Base-by-base conservation (phyloP, 2,329 filamentous ascomycete genomes). In the Neobulgaria alba region DNA sequence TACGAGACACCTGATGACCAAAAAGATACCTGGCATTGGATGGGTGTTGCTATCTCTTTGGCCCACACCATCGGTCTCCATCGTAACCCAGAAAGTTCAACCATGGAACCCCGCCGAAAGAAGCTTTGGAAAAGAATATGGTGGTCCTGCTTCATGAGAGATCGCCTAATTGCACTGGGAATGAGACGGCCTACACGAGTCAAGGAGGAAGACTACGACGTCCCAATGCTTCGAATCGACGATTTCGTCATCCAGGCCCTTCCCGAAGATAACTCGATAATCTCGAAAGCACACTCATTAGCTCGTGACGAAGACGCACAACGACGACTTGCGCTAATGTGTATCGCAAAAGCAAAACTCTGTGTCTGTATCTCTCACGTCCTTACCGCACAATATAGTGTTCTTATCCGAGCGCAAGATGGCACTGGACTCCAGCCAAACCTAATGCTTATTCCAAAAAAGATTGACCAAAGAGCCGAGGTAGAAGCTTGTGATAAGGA, bases 1-100 rank as follows among this genome's bases (percentile, higher is more conserved):
- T 95, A 95, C 61, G 89, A 95, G 63, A 94, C 87, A 10, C 89
- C 89, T 0, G 88, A 95, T 63, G 90, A 95, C 60, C 87, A 95
- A 59, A 95, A 95, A 63, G 90, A 95, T 61, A 95, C 89, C 33
- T 95, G 90, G 85, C 89, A 95, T 60, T 95, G 89, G 90, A 94
- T 95, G 85, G 90, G 90, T 14, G 86, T 95, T 29, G 90, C 89
- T 31, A 85, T 94, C 45, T 95, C 89, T 10, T 69, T 95, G 34
- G 89, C 88, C 38, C 87, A 95, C 61, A 95, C 89, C 10, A 95
- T 95, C 49, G 89, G 90, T 4, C 72, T 95, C 14, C 88, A 96
- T 62, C 83, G 89, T 48, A 85, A 95, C 55, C 87, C 88, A 2
- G 75, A 75, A 20, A 82, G 80, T 42, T 87, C 85, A 7, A 80